phyloP scores from a whole-genome alignment of 192 early-diverging fungal genomes.

The Cladochytrium replicatum region DNA sequence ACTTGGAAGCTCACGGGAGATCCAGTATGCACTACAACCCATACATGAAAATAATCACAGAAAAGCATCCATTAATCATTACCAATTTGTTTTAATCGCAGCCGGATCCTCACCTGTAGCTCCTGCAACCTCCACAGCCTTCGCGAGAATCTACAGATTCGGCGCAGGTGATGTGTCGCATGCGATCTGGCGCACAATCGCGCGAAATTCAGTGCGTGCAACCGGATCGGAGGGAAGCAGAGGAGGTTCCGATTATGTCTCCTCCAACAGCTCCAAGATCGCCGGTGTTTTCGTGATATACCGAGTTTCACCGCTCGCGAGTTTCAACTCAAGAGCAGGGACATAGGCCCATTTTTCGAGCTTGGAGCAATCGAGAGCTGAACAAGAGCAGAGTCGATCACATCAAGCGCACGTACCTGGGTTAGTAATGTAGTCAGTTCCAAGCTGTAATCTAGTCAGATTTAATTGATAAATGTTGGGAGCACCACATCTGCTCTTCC shows the following conservation, averaged over 20 bases:
- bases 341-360: conserved; percentile 15
- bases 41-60: neutral
- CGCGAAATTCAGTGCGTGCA: conserved; percentile 55
- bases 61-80: neutral
- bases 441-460: too few species aligned
- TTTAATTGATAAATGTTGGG: neutral
- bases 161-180: conserved; percentile 83
- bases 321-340: conserved; percentile 40
- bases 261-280: conserved; percentile 86
- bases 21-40: neutral
- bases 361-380: neutral
- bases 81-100: neutral
- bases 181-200: conserved; percentile 58
- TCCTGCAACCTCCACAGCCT: conserved; percentile 41
- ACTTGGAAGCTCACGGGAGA: neutral
- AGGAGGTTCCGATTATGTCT: conserved; percentile 49
- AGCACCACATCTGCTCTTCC: conserved; percentile 51
- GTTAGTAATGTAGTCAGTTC: too few species aligned
- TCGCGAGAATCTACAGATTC: conserved; percentile 64
- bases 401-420: too few species aligned
- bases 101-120: too few species aligned
- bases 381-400: neutral
- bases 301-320: too few species aligned
- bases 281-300: conserved; percentile 74
- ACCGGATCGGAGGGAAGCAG: conserved; percentile 64